Percentiles rank a stretch among this genome's conserved stretches.
These are phyloP conservation scores for Pseudogymnoascus sp. DNA, from an alignment of 2,329 filamentous ascomycete genomes.

Conservation along the genomic window DNA sequence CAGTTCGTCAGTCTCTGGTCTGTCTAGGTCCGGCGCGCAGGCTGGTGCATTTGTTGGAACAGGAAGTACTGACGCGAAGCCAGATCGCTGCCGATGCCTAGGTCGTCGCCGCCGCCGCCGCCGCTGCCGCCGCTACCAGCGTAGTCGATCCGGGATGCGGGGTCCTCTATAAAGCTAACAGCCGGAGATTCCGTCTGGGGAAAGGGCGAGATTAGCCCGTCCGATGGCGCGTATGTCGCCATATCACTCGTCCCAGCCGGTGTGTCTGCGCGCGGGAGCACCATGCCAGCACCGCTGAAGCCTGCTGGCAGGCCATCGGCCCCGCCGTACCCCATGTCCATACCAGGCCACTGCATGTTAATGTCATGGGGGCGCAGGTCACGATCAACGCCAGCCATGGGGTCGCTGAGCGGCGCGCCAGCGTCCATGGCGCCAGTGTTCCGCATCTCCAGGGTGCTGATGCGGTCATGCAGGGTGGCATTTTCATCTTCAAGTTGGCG, in stretches of 20 bases:
- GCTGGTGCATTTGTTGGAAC: not conserved
- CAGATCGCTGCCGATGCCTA: not conserved
- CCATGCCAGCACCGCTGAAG: not conserved
- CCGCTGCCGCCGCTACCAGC: not conserved
- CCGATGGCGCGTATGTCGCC: not conserved
- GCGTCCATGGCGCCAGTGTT: not conserved
- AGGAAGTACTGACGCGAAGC: constrained; percentile 1
- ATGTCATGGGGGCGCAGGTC: not conserved
- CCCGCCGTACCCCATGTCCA: not conserved
- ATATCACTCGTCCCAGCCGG: not conserved
- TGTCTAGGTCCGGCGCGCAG: not conserved
- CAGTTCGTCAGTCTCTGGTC: not conserved
- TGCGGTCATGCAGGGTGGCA: not conserved
- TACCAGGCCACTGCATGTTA: not conserved
- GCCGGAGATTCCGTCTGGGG: not conserved
- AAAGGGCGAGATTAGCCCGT: not conserved
- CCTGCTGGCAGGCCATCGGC: not conserved
- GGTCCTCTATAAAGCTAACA: not conserved
- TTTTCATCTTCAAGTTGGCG: not conserved
- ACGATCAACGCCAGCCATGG: not conserved
- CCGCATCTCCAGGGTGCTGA: not conserved
- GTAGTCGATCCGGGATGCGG: not conserved
- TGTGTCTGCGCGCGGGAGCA: not conserved
- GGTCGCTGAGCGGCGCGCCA: not conserved
- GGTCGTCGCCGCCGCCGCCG: not conserved